Evolutionary conservation across 495 filamentous ascomycete species (phyloP), one percentile per base, ranked within the genome.

Genomic region (Pseudoneurospora amorphoporcata): DNA sequence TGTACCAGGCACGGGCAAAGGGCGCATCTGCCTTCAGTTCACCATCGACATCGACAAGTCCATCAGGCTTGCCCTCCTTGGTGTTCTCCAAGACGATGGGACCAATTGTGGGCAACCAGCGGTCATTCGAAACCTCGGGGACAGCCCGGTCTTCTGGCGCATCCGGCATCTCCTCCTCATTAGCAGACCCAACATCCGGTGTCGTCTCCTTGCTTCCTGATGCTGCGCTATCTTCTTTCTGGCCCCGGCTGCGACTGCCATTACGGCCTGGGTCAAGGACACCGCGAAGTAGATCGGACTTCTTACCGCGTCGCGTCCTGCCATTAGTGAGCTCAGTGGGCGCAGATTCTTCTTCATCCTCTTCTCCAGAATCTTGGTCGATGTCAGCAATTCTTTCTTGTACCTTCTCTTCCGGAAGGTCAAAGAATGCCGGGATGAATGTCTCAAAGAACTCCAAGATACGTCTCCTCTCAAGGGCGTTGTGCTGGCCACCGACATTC

Each of bases 341-440:
- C 17, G 82, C 76, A 8, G 81, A 76, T 65, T 94, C 94, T 19
- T 92, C 91, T 12, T 85, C 84, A 71, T 97, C 94, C 73, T 94
- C 91, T 38, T 91, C 80, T 76, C 86, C 78, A 79, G 88, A 83
- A 79, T 90, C 73, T 74, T 88, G 80, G 35, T 90, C 88, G 38
- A 92, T 87, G 75, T 92, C 91, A 72, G 88, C 88, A 74, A 97
- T 89, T 70, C 88, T 88, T n/a, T 91, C 87, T 72, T 92, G 88
- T 72, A 97, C 92, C 23, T 86, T 87, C 8, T 92, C 90, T 4
- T 88, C 87, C 68, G 95, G 87, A 73, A 98, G 84, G 53, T 92
- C 93, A 75, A 98, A 98, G 85, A 98, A 98, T 1, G 89, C 83
- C 0, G 94, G 90, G 70, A 98, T 88, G 75, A 98, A 97, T 37